Base-by-base conservation (phyloP, 768 basidiomycete species). In the Mycena vitilis region DNA sequence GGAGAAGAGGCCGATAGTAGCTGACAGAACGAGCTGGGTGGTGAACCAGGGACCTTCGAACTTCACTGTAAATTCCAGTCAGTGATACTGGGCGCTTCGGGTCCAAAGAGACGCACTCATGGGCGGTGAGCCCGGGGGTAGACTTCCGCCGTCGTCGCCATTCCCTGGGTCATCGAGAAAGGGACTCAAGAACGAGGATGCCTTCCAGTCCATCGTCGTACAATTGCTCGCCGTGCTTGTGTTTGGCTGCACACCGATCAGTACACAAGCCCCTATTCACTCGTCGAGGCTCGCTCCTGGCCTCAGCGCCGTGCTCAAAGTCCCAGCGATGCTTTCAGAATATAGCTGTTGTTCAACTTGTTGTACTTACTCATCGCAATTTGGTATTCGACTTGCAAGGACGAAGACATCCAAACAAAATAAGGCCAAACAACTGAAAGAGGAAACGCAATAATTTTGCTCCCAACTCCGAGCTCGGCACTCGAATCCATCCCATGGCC, bases 1-100 rank as follows among this genome's bases (percentile, higher is more conserved):
- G 0, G 94, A 93, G 5, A 84, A 78, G 2, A 95, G 48, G 2
- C 98, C 97, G 65, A 99, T 89, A 20, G 85, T 78, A 15, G 87
- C 82, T 5, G 97, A 93, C 38, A 99, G 88, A 3, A 86, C 79
- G 20, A 97, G 82, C 78, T 99, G 97, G 2, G 96, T 98, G 23
- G 89, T 89, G 79, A 99, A 93, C 98, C 98, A 99, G 40, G 96
- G 95, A 0, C 97, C 96, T 75, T 94, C 91, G 77, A 93, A 95
- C 75, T 87, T 93, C 71, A 84, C 93, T 94, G 73, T 56, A 65
- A 6, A 16, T 59, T 25, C 16, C 13, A 20, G 75, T 73, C 63
- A 72, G 52, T 34, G 38, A 49, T n/a, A n/a, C 37, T 61, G 47
- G 3, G 54, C 60, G 38, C 30, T 9, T 2, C 20, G n/a, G 13